Conservation (phyloP, 257 asterid species). For the Rauvolfia tetraphylla region DNA sequence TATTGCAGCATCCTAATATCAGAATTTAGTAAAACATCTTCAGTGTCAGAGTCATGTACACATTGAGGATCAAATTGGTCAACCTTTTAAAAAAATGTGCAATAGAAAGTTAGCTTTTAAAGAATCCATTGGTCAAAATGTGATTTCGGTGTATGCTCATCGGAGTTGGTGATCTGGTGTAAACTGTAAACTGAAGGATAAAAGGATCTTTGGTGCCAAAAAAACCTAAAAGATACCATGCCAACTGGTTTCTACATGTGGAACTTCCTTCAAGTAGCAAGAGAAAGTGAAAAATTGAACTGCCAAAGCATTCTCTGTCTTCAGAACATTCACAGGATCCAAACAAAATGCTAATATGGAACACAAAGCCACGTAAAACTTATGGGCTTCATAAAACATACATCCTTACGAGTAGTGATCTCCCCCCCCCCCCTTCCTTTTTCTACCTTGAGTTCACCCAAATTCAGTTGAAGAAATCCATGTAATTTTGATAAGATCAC, state of each 20-base stretch:
- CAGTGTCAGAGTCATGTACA: not conserved
- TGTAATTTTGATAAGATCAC: not conserved
- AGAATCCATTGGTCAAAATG: not conserved
- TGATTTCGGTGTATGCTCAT: not conserved
- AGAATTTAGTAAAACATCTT: too few species aligned
- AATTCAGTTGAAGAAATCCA: not conserved
- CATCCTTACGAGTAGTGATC: too few species aligned
- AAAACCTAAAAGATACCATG: not conserved
- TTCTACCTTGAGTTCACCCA: too few species aligned
- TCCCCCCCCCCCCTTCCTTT: too few species aligned
- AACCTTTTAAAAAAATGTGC: not conserved
- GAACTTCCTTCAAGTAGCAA: not conserved
- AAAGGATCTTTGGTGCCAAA: not conserved
- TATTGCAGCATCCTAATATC: not conserved
- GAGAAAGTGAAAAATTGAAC: not conserved
- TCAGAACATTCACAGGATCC: not conserved
- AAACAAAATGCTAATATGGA: too few species aligned
- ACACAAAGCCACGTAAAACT: too few species aligned
- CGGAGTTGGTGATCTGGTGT: too few species aligned
- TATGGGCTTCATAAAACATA: too few species aligned
- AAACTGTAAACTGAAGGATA: not conserved
- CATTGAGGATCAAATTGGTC: not conserved
- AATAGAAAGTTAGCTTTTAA: not conserved
- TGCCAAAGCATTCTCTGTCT: not conserved
- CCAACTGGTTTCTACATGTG: not conserved